Base-by-base conservation (phyloP, 2,329 filamentous ascomycete genomes). In the Pezicula rhizophila region DNA sequence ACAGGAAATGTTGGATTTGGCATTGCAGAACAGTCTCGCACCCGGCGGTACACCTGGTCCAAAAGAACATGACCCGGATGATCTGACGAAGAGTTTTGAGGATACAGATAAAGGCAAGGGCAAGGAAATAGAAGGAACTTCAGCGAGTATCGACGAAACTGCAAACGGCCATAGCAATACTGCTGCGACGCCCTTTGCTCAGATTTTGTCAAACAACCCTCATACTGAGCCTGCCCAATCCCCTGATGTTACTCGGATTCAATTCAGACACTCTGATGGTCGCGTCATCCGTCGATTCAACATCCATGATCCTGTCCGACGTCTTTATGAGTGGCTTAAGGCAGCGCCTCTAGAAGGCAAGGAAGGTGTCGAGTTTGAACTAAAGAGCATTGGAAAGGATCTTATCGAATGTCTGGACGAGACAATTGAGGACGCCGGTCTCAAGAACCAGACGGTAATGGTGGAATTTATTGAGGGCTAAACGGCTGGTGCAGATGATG, bases 261-360 rank as follows among this genome's bases (percentile, higher is more conserved):
- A 97, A 65, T 95, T 99, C 70, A 80, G 88, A 51, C 87, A 96
- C 60, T 83, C 91, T 1, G 85, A 80, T 10, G 90, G 90, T 1
- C 83, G 92, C 15, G 79, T 96, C 8, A 91, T 99, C 51, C 84
- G 90, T 26, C 81, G 89, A n/a, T 99, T 99, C 68, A 73, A 75
- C 8, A 68, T 91, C 3, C 68, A 79, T 12, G 93, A 99, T 50
- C 74, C 79, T 1, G 90, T 99, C 11, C 78, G 82, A 48, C 81
- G 88, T 11, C 83, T 99, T 41, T 99, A 92, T 67, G 93, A 99
- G 70, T 99, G 91, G 89, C 81, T 99, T 56, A 99, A 97, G 71
- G 85, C 91, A 1, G 82, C 86, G 51, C 88, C 90, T 2, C 68
- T 95, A 43, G 85, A 91, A 57, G 89, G 86, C 59, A 92, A 89